A percentile compares a stretch with the other conserved stretches of the same genome.
Conservation (phyloP, 2,329 filamentous ascomycete genomes). For the Purpureocillium lavendulum region DNA sequence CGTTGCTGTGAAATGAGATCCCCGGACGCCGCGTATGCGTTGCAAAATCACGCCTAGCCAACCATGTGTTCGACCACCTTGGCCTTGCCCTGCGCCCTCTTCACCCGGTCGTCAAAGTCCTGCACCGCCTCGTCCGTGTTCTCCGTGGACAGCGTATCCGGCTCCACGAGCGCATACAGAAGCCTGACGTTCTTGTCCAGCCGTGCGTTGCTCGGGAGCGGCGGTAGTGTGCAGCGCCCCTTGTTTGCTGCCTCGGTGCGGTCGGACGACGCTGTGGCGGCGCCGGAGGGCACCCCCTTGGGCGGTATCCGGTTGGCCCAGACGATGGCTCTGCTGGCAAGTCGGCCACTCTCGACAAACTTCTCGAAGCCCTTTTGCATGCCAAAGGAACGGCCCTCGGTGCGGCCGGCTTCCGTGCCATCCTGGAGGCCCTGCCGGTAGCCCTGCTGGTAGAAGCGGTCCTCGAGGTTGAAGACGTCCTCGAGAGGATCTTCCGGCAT, state of each 20-base stretch:
- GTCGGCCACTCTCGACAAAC: constrained; percentile 68
- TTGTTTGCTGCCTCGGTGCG: too few relatives aligned
- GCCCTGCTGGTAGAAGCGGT: constrained; percentile 73
- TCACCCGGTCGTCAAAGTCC: constrained; percentile 84
- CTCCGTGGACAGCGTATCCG: constrained; percentile 64
- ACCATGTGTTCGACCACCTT: constrained; percentile 75
- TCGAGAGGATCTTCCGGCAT: constrained; percentile 41
- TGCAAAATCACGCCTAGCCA: constrained; percentile 14
- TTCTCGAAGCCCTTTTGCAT: constrained; percentile 92
- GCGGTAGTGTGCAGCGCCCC: constrained; percentile 22
- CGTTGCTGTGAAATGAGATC: too few relatives aligned
- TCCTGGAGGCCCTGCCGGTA: constrained; percentile 68
- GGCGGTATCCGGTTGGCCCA: constrained; percentile 65
- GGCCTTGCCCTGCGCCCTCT: constrained; percentile 72
- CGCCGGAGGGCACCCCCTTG: constrained; percentile 8
- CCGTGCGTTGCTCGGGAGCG: constrained; percentile 50
- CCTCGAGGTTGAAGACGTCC: constrained; percentile 51
- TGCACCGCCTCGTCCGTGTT: constrained; percentile 86
- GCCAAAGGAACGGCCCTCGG: constrained; percentile 85
- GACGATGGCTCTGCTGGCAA: constrained; percentile 73
- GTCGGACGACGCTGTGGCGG: too few relatives aligned
- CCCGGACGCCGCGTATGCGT: neutral
- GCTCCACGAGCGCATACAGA: constrained; percentile 71
- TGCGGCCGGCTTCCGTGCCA: constrained; percentile 67
- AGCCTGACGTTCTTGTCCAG: constrained; percentile 69